These are phyloP conservation scores for Biscogniauxia mediterranea DNA, from an alignment of 2,329 filamentous ascomycete genomes.

Conservation along the genomic window DNA sequence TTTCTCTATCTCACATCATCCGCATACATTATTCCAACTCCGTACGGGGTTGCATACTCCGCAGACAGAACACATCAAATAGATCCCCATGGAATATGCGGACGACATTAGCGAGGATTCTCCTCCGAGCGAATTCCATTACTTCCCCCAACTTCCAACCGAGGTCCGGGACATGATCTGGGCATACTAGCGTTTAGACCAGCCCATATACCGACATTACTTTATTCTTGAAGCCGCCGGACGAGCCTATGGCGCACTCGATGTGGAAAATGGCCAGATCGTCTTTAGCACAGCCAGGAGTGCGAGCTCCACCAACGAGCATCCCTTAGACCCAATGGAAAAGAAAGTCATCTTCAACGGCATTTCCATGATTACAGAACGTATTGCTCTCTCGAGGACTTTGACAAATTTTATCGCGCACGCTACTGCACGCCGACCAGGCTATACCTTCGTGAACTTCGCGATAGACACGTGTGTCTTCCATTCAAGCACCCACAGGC, in stretches of 20 bases:
- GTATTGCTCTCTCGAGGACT: too few species aligned
- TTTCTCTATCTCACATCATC: too few species aligned
- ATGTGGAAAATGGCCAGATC: too few species aligned
- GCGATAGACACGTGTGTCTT: constrained; percentile 2
- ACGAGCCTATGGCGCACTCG: background rate
- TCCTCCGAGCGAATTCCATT: background rate
- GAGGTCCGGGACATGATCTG: constrained; percentile 8
- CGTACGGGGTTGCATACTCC: too few species aligned
- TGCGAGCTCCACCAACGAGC: background rate
- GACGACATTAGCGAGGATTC: background rate
- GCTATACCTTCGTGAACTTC: constrained; percentile 4
- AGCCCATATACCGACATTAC: constrained; percentile 4
- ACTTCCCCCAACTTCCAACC: constrained; percentile 2
- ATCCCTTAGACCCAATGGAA: background rate
- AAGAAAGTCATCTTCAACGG: too few species aligned
- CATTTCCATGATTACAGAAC: too few species aligned
- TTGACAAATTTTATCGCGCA: too few species aligned
- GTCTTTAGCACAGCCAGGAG: too few species aligned
- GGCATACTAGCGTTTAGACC: background rate
- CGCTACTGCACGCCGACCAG: too few species aligned
- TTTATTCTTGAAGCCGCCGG: background rate
- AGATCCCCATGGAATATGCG: background rate
- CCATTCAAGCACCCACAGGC: background rate
- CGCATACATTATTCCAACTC: too few species aligned
- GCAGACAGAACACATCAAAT: background rate